A percentile compares a stretch with the other conserved stretches of the same genome.
phyloP scores from a whole-genome alignment of 2,329 filamentous ascomycete species.

The Fusarium chuoi region DNA sequence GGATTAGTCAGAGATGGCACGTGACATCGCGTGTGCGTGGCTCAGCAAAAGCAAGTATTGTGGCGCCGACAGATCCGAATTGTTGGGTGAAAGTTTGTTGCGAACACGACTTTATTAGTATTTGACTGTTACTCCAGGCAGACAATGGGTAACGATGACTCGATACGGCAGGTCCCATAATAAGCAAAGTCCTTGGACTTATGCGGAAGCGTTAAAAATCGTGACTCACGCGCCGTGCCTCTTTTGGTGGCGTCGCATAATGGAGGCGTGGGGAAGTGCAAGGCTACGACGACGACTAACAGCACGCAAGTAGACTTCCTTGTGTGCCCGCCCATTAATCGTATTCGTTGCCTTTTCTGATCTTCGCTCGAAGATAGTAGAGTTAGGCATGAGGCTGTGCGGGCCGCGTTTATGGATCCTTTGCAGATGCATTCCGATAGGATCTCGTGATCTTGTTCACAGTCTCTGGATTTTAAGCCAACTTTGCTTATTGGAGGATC shows the following conservation, averaged over 20 bases:
- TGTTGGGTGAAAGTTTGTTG: slow-evolving; percentile 10
- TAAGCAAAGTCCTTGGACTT: slow-evolving; percentile 29
- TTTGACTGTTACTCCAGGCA: slow-evolving; percentile 38
- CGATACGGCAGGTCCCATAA: slow-evolving; percentile 28
- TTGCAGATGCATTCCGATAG: slow-evolving; percentile 7
- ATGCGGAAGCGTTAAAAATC: slow-evolving; percentile 19
- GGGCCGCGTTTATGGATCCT: slow-evolving; percentile 4
- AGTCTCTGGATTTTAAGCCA: slow-evolving; percentile 13
- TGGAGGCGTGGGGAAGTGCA: slow-evolving; percentile 33
- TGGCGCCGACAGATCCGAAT: slow-evolving; percentile 41
- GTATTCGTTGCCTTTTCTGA: slow-evolving; percentile 6
- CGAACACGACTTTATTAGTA: slow-evolving; percentile 42
- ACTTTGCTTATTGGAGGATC: slow-evolving; percentile 27
- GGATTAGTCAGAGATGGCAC: slow-evolving; percentile 48
- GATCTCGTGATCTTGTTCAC: slow-evolving; percentile 41
- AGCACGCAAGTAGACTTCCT: slow-evolving; percentile 11
- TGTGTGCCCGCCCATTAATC: not conserved
- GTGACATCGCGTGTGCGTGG: slow-evolving; percentile 43
- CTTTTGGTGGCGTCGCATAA: slow-evolving; percentile 37
- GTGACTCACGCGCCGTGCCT: slow-evolving; percentile 41
- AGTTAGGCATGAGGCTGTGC: slow-evolving; percentile 31
- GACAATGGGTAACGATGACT: slow-evolving; percentile 34
- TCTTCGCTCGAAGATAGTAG: slow-evolving; percentile 33
- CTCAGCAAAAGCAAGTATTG: slow-evolving; percentile 27
- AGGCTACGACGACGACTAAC: slow-evolving; percentile 43